Evolutionary conservation across 176 grass and related monocot genomes (phyloP), one percentile per base, ranked within the genome.

Genomic region (Musa schizocarpa): DNA sequence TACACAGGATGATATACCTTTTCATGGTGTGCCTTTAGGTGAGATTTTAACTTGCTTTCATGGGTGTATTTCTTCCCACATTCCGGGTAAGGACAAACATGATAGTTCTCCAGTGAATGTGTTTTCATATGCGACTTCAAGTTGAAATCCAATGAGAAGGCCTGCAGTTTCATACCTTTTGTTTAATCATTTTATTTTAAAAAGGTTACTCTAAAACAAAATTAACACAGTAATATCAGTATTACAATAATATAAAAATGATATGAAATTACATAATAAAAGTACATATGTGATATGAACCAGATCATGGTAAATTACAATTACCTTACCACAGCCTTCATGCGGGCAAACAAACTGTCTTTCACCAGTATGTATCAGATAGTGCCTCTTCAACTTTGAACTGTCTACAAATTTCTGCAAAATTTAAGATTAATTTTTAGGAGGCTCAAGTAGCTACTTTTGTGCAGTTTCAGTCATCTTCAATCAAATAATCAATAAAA

Each of bases 131-230:
- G 95, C 9, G 88, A 86, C 76, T 84, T 91, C 51, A 98, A 89
- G 84, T 98, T 98, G 75, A 98, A 98, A 81, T 91, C 90, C 81
- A 98, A 89, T 16, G 95, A 98, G 81, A 98, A 94, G 74, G 95
- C 95, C 95, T 98, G 82, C 65, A 87, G 79, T 82, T 67, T 43
- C 34, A 43, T 43, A 43, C 4, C 34, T 43, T 43, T 6, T 43
- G 34, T 43, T 43, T 6, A 43, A 43, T 43, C 34, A 43, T 43
- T 43, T 43, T 43, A 43, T 43, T 43, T 43, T 43, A 43, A 43
- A 43, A 6, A 43, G 0, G 34, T 43, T 43, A 43, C 34, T 43
- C 34, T 43, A 43, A 43, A 43, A 43, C 34, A 43, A 43, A 43
- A 43, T 43, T 43, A 43, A 43, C 34, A 43, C 34, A 43, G 34